These are phyloP conservation scores for Cardamine resedifolia DNA, from an alignment of 345 rosid species.

Conservation along the genomic window DNA sequence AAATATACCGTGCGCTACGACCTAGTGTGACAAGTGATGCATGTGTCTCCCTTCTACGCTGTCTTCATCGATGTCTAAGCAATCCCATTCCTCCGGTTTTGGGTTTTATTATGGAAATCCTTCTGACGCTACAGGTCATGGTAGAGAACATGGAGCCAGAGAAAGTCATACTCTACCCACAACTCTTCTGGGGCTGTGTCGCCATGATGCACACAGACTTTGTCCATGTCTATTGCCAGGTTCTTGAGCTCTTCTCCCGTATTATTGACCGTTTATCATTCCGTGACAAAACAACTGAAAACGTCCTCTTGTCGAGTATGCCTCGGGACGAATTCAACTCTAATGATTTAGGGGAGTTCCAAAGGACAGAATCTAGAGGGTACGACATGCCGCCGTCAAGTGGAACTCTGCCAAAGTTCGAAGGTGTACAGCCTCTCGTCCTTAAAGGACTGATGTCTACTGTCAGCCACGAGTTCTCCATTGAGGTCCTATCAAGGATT, in stretches of 20 bases:
- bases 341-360: slow-evolving; percentile 59
- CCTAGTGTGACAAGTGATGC: slow-evolving; percentile 95
- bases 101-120: slow-evolving; percentile 95
- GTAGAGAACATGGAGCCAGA: slow-evolving; percentile 99
- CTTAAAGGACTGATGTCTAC: slow-evolving; percentile 95
- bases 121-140: slow-evolving; percentile 94
- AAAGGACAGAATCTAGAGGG: slow-evolving; percentile 65
- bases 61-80: slow-evolving; percentile 94
- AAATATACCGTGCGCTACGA: slow-evolving; percentile 92
- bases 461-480: slow-evolving; percentile 86
- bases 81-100: slow-evolving; percentile 94
- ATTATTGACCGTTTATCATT: slow-evolving; percentile 87
- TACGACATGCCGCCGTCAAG: slow-evolving; percentile 66
- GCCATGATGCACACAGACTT: slow-evolving; percentile 99
- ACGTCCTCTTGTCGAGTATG: slow-evolving; percentile 96
- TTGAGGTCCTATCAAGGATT: slow-evolving; percentile 83
- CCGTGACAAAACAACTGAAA: slow-evolving; percentile 91
- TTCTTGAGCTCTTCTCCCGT: slow-evolving; percentile 91
- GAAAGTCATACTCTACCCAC: slow-evolving; percentile 96
- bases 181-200: slow-evolving; percentile 97
- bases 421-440: slow-evolving; percentile 97
- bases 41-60: slow-evolving; percentile 88
- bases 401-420: slow-evolving; percentile 80
- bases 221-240: slow-evolving; percentile 96
- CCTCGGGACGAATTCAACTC: slow-evolving; percentile 81